Conservation (phyloP, 192 early-diverging fungal species). For the Entomortierella chlamydospora region DNA sequence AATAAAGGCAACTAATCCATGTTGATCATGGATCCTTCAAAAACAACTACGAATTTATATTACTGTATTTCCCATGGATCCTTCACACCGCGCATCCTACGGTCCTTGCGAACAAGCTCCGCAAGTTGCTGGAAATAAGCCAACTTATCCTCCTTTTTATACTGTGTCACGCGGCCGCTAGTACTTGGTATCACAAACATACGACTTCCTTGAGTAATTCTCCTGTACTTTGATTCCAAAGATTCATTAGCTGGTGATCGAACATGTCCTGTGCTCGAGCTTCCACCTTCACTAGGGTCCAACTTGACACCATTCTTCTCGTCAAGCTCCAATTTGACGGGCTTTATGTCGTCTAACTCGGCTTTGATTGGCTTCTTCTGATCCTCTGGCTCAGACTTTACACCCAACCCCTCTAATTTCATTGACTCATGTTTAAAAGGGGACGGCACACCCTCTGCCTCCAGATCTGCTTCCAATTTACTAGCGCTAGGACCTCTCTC, state of each 20-base stretch:
- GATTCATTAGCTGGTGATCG: neutral
- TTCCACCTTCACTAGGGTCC: slow-evolving; percentile 7
- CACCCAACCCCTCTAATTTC: neutral
- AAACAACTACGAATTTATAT: no score
- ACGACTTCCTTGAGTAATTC: slow-evolving; percentile 33
- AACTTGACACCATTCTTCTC: neutral
- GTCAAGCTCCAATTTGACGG: slow-evolving; percentile 20
- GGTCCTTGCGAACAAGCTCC: slow-evolving; percentile 39
- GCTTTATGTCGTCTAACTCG: slow-evolving; percentile 4
- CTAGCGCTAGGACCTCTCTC: slow-evolving; percentile 17
- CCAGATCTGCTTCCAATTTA: slow-evolving; percentile 13
- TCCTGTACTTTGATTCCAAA: neutral
- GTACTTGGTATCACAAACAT: slow-evolving; percentile 80
- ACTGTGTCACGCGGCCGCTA: slow-evolving; percentile 74
- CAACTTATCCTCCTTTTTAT: slow-evolving; percentile 71
- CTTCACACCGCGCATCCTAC: slow-evolving; percentile 33
- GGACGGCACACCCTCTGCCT: slow-evolving; percentile 8
- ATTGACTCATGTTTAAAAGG: slow-evolving; percentile 14
- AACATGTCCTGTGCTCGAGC: neutral
- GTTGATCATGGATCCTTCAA: no score
- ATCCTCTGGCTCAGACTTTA: slow-evolving; percentile 17
- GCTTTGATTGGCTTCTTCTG: neutral
- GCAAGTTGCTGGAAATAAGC: slow-evolving; percentile 57
- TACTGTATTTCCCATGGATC: slow-evolving; percentile 10
- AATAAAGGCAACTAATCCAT: no score